Base-by-base conservation (phyloP, 2,329 filamentous ascomycete genomes). In the Fusarium staphyleae region DNA sequence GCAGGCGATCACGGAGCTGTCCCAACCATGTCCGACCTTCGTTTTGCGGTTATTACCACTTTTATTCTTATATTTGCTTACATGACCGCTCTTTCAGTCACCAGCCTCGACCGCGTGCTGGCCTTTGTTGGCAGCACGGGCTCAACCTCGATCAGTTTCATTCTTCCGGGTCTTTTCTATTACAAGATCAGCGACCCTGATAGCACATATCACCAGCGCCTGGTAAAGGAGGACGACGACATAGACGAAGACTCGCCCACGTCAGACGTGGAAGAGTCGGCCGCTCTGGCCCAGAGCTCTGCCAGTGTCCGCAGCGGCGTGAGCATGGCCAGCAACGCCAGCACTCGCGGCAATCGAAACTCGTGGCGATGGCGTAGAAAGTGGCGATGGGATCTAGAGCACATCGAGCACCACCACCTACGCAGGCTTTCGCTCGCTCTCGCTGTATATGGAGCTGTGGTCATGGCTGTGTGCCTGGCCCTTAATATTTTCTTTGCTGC, bases 111-210 rank as follows among this genome's bases (percentile, higher is more conserved):
- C 70, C 88, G 90, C 39, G 93, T 99, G 1, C 82, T 99, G 0
- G 93, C 95, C 0, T 99, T 97, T 65, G 95, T 99, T 10, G 95
- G 95, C 30, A 92, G 89, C 66, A 99, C 95, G 0, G 95, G 95
- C 46, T 93, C 89, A 44, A 99, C 95, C 0, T 91, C 91, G 56
- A 99, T 99, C 67, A 96, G 91, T 57, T 99, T 99, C 72, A 98
- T 99, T 62, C 81, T 99, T 0, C 95, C 95, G 0, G 95, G 95
- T 0, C 76, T 99, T 4, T 99, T 99, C 74, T 99, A 98, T 75
- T 99, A 98, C 77, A 98, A 98, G 75, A 98, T 99, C 55, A 96
- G 91, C 11, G 87, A 91, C 18, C 95, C 95, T 0, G 89, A 96
- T 48, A 93, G 90, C 36, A 83, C 87, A 22, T 86, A 93, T 58